These are phyloP conservation scores for Jamesozyma spencerorum DNA, from an alignment of 805 yeast genomes.

Conservation along the genomic window DNA sequence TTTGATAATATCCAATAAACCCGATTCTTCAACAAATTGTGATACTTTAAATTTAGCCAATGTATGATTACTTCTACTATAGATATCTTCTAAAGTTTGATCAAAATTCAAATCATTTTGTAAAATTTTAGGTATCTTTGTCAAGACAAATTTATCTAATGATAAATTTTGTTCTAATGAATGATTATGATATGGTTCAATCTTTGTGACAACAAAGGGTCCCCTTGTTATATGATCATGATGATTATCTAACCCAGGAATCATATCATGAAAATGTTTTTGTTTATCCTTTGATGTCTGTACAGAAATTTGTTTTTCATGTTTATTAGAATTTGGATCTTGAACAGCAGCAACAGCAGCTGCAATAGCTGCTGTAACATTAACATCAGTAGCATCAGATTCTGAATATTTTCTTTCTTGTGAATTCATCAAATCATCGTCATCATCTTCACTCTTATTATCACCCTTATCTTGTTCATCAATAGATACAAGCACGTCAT, in stretches of 20 bases:
- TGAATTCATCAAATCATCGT: conserved; percentile 3
- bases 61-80: conserved; percentile 25
- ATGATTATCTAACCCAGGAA: conserved; percentile 3
- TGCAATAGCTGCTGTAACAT: conserved; percentile 29
- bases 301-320: too few relatives aligned
- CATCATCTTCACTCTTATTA: conserved; percentile 1
- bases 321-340: conserved; percentile 8
- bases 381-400: conserved; percentile 18
- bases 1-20: conserved; percentile 24
- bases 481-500: background rate
- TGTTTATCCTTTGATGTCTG: background rate
- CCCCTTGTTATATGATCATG: conserved; percentile 15
- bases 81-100: conserved; percentile 23
- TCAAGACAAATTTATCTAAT: conserved; percentile 25
- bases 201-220: conserved; percentile 29
- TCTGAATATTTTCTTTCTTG: conserved; percentile 9
- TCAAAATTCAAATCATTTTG: conserved; percentile 30
- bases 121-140: conserved; percentile 27
- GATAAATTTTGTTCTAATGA: conserved; percentile 27
- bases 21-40: conserved; percentile 28
- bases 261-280: conserved; percentile 1
- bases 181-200: conserved; percentile 30
- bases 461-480: background rate
- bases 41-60: conserved; percentile 28
- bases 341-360: conserved; percentile 31